Evolutionary conservation across 2,329 filamentous ascomycete genomes (phyloP), one percentile per base, ranked within the genome.

Genomic region (Neurospora crassa): DNA sequence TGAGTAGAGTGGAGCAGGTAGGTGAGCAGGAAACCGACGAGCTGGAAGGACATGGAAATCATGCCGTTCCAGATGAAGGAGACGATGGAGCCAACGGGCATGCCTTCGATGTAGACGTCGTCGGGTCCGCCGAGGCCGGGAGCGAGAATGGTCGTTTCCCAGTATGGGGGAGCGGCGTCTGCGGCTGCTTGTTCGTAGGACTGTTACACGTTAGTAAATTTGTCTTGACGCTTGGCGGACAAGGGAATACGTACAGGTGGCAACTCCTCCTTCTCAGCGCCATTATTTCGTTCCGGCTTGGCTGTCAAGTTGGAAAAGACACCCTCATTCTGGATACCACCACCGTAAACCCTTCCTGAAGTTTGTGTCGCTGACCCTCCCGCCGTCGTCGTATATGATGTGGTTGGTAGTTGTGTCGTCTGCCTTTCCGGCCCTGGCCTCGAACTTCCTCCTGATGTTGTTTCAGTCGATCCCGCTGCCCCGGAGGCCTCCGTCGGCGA

Each of bases 161-260:
- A 99, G 82, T 99, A 99, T 0, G 96, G 96, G 1, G 96, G 96
- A 68, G 96, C 96, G 34, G 94, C 92, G 81, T 99, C 96, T 59
- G 95, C 95, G 3, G 96, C 96, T 18, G 96, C 96, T 88, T 98
- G 95, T 86, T 99, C 96, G 80, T 99, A 99, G 43, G 95, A 94
- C 93, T 97, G 77, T 18, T 73, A 59, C 47, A 53, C 67, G 79
- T 85, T 78, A 84, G 82, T 76, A 76, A 76, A 63, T 29, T 10
- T 34, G 34, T 45, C n/a, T 40, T 6, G 5, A 47, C 41, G 7
- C 42, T 67, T 34, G 16, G 59, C 68, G 63, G 45, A 5, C 16
- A 37, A 40, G 16, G 41, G 11, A 45, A 7, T 16, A 89, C 93
- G 75, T 89, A 97, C 94, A 71, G 96, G 96, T 84, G 96, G 96